Evolutionary conservation across 345 rosid genomes (phyloP).

Genomic region (Camelina hispida): DNA sequence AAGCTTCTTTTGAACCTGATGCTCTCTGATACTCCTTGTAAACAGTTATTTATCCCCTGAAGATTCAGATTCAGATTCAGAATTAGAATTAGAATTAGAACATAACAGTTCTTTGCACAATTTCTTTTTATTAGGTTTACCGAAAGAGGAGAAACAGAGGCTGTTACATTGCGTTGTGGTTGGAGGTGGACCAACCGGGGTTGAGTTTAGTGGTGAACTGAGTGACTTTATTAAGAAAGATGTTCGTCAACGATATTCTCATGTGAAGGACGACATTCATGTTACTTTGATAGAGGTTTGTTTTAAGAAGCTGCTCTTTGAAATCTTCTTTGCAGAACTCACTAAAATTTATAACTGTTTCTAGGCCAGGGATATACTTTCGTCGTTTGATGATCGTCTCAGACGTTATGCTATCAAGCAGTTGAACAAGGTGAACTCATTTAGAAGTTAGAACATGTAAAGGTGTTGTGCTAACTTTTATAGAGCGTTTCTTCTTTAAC

Average conservation of each 20-base stretch:
- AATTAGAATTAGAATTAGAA: not conserved
- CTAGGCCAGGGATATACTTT: slow-evolving; percentile 91
- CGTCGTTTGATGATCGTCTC: slow-evolving; percentile 94
- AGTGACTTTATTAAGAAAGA: slow-evolving; percentile 91
- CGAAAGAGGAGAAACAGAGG: slow-evolving; percentile 81
- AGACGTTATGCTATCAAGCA: slow-evolving; percentile 91
- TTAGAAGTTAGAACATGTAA: not conserved
- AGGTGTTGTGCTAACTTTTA: not conserved
- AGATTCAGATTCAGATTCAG: not conserved
- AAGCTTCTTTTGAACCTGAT: slow-evolving; percentile 88
- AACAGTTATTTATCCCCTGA: not conserved
- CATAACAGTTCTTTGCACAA: not conserved
- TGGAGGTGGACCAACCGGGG: slow-evolving; percentile 98
- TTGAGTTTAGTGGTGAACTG: slow-evolving; percentile 96
- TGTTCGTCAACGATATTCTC: slow-evolving; percentile 84
- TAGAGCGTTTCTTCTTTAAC: not conserved
- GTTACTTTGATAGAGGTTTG: slow-evolving; percentile 97
- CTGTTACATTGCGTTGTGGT: slow-evolving; percentile 92
- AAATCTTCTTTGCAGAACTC: not conserved
- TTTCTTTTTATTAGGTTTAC: slow-evolving; percentile 52
- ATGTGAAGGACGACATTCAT: slow-evolving; percentile 80
- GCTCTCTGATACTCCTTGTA: slow-evolving; percentile 95
- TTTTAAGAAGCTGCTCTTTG: slow-evolving; percentile 19
- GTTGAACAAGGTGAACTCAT: slow-evolving; percentile 68
- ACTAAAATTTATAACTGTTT: no score